phyloP scores from a whole-genome alignment of 1,139 yeast species.

The Kodamaea fungicola region DNA sequence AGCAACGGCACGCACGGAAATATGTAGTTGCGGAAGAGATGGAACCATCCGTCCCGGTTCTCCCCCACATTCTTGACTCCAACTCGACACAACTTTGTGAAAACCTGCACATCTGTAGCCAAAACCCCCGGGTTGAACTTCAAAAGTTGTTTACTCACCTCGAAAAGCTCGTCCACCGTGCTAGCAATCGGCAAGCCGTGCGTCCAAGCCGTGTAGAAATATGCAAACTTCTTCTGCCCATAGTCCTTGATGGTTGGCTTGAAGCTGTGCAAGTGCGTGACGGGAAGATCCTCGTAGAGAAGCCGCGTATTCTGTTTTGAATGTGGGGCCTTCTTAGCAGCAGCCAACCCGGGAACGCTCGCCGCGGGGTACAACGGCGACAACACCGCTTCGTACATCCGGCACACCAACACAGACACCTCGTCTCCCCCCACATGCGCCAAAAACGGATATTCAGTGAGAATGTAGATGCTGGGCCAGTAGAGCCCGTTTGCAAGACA shows the following conservation, averaged over 20 bases:
- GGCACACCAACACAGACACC: slow-evolving; percentile 45
- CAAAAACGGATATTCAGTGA: slow-evolving; percentile 62
- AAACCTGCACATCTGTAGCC: slow-evolving; percentile 45
- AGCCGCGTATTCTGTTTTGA: slow-evolving; percentile 32
- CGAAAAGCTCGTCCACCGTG: slow-evolving; percentile 43
- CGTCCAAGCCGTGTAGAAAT: slow-evolving; percentile 55
- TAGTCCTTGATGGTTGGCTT: slow-evolving; percentile 28
- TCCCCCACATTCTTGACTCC: slow-evolving; percentile 26
- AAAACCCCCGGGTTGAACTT: slow-evolving; percentile 57
- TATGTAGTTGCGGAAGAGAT: slow-evolving; percentile 61
- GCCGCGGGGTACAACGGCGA: slow-evolving; percentile 43
- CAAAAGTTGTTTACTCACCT: slow-evolving; percentile 46
- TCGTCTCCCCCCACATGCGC: slow-evolving; percentile 51
- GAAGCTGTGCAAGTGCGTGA: slow-evolving; percentile 23
- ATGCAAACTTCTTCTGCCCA: slow-evolving; percentile 33
- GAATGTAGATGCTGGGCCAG: slow-evolving; percentile 58
- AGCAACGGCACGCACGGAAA: slow-evolving; percentile 66
- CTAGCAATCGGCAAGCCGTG: slow-evolving; percentile 34
- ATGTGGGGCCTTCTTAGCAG: slow-evolving; percentile 24
- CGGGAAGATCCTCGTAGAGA: slow-evolving; percentile 22
- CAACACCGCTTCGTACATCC: slow-evolving; percentile 39
- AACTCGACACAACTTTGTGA: slow-evolving; percentile 62
- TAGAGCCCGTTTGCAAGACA: slow-evolving; percentile 62
- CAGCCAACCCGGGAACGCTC: slow-evolving; percentile 18
- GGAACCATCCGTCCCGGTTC: slow-evolving; percentile 48